Evolutionary conservation across 306 rosid genomes (phyloP).

Genomic region (Pterocarpus macrocarpus): DNA sequence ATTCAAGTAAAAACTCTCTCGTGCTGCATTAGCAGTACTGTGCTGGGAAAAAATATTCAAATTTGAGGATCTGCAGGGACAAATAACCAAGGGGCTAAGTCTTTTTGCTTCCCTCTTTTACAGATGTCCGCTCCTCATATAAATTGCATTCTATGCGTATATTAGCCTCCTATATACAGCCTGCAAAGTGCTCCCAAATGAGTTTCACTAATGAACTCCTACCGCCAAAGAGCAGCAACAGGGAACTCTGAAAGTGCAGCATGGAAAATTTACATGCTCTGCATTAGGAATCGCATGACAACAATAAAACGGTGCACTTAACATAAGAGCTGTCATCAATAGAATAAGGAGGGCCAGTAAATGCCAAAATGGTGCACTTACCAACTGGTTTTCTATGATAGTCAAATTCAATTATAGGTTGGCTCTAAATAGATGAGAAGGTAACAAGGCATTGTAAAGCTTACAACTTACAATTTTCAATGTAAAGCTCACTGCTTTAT

Average conservation of each 20-base stretch:
- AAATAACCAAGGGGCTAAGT: constrained; percentile 4
- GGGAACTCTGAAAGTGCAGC: neutral
- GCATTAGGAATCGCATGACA: neutral
- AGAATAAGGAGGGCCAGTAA: neutral
- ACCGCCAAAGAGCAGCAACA: constrained; percentile 5
- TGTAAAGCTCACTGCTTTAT: neutral
- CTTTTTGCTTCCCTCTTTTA: constrained; percentile 32
- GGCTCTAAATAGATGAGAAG: neutral
- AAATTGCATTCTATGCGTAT: constrained; percentile 9
- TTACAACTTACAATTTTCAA: constrained; percentile 9
- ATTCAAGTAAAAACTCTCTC: constrained; percentile 31
- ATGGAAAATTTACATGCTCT: constrained; percentile 13
- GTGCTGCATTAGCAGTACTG: constrained; percentile 7
- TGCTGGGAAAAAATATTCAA: constrained; percentile 27
- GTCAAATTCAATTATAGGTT: constrained; percentile 19
- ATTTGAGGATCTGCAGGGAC: constrained; percentile 28
- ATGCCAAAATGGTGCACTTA: constrained; percentile 20
- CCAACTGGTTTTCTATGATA: neutral
- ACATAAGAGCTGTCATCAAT: neutral
- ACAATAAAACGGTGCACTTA: constrained; percentile 35
- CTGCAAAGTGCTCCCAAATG: constrained; percentile 38
- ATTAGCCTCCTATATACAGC: constrained; percentile 28
- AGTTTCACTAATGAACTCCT: constrained; percentile 21
- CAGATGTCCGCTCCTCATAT: constrained; percentile 1
- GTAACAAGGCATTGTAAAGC: constrained; percentile 23